Percentiles rank a stretch among this genome's conserved stretches.
These are phyloP conservation scores for Diutina ranongensis DNA, from an alignment of 1,139 yeast genomes.

Conservation along the genomic window DNA sequence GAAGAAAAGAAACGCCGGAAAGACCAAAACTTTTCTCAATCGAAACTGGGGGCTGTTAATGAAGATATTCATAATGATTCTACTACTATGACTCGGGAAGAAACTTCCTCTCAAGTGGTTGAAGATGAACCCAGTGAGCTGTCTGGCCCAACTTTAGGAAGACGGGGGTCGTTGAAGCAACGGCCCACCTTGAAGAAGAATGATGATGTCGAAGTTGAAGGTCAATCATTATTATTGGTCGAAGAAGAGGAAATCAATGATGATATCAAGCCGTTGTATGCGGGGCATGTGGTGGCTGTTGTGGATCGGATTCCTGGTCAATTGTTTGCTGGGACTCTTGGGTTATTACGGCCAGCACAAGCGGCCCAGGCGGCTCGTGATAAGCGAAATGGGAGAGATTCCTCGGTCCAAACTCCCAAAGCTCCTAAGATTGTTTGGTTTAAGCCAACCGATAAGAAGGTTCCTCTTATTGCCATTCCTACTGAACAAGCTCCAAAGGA, in stretches of 20 bases:
- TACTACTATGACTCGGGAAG: conserved; percentile 23
- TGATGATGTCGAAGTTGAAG: conserved; percentile 97
- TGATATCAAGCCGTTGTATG: conserved; percentile 85
- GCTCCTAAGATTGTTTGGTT: conserved; percentile 97
- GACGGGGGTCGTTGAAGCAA: conserved; percentile 88
- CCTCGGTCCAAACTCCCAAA: conserved; percentile 36
- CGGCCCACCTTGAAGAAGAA: conserved; percentile 97
- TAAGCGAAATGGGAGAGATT: conserved; percentile 42
- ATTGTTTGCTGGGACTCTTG: conserved; percentile 85
- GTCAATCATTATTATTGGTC: conserved; percentile 79
- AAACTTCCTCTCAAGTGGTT: conserved; percentile 11
- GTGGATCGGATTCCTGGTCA: conserved; percentile 97
- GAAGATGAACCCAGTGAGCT: conserved; percentile 15
- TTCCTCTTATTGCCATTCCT: conserved; percentile 94
- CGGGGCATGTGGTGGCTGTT: conserved; percentile 97
- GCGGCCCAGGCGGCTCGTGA: conserved; percentile 81
- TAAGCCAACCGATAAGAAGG: conserved; percentile 95
- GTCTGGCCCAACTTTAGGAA: conserved; percentile 33
- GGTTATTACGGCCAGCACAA: conserved; percentile 89
- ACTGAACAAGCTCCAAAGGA: conserved; percentile 97
- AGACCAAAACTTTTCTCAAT: conserved; percentile 37
- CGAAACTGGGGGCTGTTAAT: conserved; percentile 25
- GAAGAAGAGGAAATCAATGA: conserved; percentile 96
- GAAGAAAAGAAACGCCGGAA: conserved; percentile 95
- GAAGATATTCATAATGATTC: conserved; percentile 68